Evolutionary conservation across 1,139 yeast species (phyloP), one percentile per base, ranked within the genome.

Genomic region (Scheffersomyces stambukii): DNA sequence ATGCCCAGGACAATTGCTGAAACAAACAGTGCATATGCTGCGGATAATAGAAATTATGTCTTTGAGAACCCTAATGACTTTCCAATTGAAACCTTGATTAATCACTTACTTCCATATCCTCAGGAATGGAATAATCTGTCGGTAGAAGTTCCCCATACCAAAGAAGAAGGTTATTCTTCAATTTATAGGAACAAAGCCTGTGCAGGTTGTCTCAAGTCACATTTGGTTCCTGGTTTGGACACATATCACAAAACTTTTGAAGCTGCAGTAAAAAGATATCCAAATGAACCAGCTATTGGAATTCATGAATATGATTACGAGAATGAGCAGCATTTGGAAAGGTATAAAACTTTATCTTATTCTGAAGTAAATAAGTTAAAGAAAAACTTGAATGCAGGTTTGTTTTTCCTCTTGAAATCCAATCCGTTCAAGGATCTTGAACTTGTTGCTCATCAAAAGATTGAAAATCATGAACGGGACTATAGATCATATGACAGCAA

Each of bases 101-200:
- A 45, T 13, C 38, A 44, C 20, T 29, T 36, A 27, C 35, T 60
- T 19, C 70, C 69, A 4, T 41, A 58, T 14, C 48, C 50, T 6
- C 32, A 34, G 11, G 35, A 37, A 8, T 28, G 31, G 4, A 28
- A 33, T 25, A 29, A 38, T 17, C 23, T 33, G 9, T 43, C 67
- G 1, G 44, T 51, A 5, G 48, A 60, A 4, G 33, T 63, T 12
- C 52, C 57, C 1, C 64, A 63, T 3, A 46, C 66, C 9, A 54
- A 41, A 16, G 40, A 42, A 17, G 45, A 39, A 1, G 69, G 66
- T 1, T 56, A 36, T 34, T 56, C 66, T 8, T 45, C 52, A 8
- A 50, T 63, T 25, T 64, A 55, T 43, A 42, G 70, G 24, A 63
- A 60, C 38, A 50, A 50, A 16, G 43, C 43, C 21, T 29, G 27